These are phyloP conservation scores for Beauveria scarabaeidicola DNA, from an alignment of 2,329 filamentous ascomycete species.

Conservation along the genomic window DNA sequence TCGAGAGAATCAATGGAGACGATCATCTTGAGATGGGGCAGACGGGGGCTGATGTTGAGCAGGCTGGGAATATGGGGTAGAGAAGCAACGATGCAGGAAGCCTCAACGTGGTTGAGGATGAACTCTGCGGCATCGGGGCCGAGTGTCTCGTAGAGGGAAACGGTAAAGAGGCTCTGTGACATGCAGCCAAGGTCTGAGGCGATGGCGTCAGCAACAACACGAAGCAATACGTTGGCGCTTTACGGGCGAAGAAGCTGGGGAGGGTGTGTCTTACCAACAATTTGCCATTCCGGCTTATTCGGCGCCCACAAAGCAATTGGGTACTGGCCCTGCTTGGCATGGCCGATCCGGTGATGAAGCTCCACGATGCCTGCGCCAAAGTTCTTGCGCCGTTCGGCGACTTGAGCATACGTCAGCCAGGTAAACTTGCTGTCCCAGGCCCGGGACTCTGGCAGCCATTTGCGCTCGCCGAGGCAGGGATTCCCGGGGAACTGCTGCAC, in stretches of 20 bases:
- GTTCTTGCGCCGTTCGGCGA: conserved; percentile 64
- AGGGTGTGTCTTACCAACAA: conserved; percentile 43
- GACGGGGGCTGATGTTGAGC: conserved; percentile 66
- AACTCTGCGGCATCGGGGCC: conserved; percentile 87
- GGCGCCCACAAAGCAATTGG: conserved; percentile 79
- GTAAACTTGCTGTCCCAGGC: conserved; percentile 60
- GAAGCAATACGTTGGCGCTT: too few relatives aligned
- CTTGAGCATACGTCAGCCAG: conserved; percentile 69
- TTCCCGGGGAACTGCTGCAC: conserved; percentile 51
- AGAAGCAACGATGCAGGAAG: conserved; percentile 68
- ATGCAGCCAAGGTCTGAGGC: conserved; percentile 68
- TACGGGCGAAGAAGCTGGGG: too few relatives aligned
- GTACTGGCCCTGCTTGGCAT: conserved; percentile 52
- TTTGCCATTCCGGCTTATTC: conserved; percentile 84
- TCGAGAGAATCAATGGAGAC: conserved; percentile 79
- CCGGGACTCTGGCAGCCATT: conserved; percentile 63
- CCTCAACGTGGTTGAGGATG: conserved; percentile 83
- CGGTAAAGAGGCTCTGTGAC: conserved; percentile 79
- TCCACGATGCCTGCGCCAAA: conserved; percentile 72
- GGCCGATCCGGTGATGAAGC: conserved; percentile 60
- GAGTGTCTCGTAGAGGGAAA: conserved; percentile 94
- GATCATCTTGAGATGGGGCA: conserved; percentile 79
- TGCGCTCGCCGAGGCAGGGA: conserved; percentile 64
- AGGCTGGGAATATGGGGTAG: conserved; percentile 74
- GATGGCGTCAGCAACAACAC: background rate